Conservation (phyloP, 1,139 yeast species). For the Kodamaea suecica region DNA sequence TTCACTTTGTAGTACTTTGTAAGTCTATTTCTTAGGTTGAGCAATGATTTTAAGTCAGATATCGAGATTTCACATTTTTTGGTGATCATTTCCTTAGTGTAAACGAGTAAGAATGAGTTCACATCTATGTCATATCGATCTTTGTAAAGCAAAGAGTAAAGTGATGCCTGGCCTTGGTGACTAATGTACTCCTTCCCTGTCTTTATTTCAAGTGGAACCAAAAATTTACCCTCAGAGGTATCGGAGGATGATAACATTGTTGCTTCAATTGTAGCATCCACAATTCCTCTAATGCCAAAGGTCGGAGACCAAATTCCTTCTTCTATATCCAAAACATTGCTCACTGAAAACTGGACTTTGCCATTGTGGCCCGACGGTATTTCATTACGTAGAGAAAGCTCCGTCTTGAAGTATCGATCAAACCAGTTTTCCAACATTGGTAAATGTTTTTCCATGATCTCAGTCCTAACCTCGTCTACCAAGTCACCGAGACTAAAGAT, state of each 20-base stretch:
- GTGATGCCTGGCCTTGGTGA: constrained; percentile 84
- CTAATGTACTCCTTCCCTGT: constrained; percentile 68
- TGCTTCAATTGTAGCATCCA: constrained; percentile 83
- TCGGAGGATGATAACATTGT: constrained; percentile 25
- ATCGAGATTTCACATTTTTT: constrained; percentile 53
- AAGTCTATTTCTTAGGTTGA: constrained; percentile 68
- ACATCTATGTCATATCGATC: constrained; percentile 76
- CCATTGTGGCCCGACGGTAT: constrained; percentile 41
- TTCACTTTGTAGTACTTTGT: constrained; percentile 58
- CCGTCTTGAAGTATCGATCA: constrained; percentile 35
- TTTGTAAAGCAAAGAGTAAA: constrained; percentile 76
- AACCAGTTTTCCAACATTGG: constrained; percentile 68
- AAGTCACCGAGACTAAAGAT: constrained; percentile 58
- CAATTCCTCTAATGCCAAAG: constrained; percentile 86
- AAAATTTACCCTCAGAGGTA: constrained; percentile 33
- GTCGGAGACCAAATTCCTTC: constrained; percentile 90
- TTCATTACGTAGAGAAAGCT: constrained; percentile 16
- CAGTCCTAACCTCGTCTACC: constrained; percentile 42
- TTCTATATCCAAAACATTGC: constrained; percentile 75
- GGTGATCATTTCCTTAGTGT: constrained; percentile 61
- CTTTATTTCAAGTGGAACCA: constrained; percentile 85
- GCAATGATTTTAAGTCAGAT: constrained; percentile 57
- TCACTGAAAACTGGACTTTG: constrained; percentile 47
- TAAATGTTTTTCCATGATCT: constrained; percentile 46
- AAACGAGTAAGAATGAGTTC: constrained; percentile 65